Percentiles rank a stretch among this genome's conserved stretches.
Conservation (phyloP, 2,329 filamentous ascomycete genomes). For the Myriangium duriaei region DNA sequence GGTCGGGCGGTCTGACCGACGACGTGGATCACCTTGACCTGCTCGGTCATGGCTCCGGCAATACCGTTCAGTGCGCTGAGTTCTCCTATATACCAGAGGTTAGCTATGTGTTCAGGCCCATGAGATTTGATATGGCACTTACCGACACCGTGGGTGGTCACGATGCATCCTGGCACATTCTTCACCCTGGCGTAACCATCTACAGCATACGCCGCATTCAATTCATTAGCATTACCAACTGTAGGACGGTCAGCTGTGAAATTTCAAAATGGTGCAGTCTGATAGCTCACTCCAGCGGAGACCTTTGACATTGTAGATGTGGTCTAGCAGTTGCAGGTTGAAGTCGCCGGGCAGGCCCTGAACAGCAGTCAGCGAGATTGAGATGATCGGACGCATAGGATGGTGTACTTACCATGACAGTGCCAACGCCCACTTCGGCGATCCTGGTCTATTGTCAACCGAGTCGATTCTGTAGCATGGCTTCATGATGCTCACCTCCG, state of each 20-base stretch:
- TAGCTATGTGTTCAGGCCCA: constrained; percentile 8
- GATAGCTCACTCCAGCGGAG: constrained; percentile 25
- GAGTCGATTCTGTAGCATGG: too few relatives aligned
- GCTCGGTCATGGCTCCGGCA: constrained; percentile 31
- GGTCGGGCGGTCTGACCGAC: constrained; percentile 31
- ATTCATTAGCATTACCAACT: constrained; percentile 45
- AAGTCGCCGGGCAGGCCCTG: constrained; percentile 33
- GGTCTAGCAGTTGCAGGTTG: constrained; percentile 34
- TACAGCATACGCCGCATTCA: constrained; percentile 45
- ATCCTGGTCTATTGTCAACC: constrained; percentile 5
- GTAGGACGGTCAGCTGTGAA: too few relatives aligned
- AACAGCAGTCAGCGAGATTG: not conserved
- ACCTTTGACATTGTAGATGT: constrained; percentile 28
- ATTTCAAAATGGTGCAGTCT: too few relatives aligned
- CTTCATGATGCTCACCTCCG: constrained; percentile 1
- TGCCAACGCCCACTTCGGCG: constrained; percentile 5
- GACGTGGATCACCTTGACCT: constrained; percentile 33
- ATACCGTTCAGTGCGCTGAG: constrained; percentile 34
- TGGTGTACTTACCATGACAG: constrained; percentile 4
- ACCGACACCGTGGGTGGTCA: constrained; percentile 51
- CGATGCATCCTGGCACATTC: constrained; percentile 34
- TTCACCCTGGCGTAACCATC: constrained; percentile 47
- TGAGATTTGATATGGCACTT: too few relatives aligned
- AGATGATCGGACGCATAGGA: too few relatives aligned
- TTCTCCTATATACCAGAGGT: too few relatives aligned